These are phyloP conservation scores for Neopestalotiopsis sp. DNA, from an alignment of 2,329 filamentous ascomycete species.

Conservation along the genomic window DNA sequence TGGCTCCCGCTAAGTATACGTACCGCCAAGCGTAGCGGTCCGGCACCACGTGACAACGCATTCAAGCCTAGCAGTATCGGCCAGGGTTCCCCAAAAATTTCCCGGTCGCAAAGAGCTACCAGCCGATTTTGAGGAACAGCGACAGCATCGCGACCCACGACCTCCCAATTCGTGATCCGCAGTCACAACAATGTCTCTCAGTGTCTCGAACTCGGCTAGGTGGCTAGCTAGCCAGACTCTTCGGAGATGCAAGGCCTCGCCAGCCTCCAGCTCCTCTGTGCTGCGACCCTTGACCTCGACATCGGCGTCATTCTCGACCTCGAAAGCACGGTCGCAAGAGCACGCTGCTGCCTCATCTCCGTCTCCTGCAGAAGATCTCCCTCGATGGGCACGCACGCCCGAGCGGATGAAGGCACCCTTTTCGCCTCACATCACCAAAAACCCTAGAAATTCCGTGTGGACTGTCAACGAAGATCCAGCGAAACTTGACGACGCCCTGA, in stretches of 20 bases:
- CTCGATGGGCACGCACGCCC: conserved; percentile 76
- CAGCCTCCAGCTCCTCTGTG: conserved; percentile 18
- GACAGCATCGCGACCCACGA: conserved; percentile 6
- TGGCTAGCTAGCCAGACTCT: conserved; percentile 30
- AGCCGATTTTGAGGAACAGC: conserved; percentile 16
- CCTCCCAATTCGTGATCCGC: conserved; percentile 1
- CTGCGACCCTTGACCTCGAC: conserved; percentile 18
- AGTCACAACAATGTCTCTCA: conserved; percentile 38
- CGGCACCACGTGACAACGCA: conserved; percentile 20
- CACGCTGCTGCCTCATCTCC: conserved; percentile 7
- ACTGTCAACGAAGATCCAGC: conserved; percentile 76
- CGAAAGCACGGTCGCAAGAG: conserved; percentile 27
- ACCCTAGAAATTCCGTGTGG: conserved; percentile 60
- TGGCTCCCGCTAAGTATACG: no score
- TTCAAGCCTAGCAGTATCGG: neutral
- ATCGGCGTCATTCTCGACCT: conserved; percentile 25
- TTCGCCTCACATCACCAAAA: conserved; percentile 62
- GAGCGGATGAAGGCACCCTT: conserved; percentile 72
- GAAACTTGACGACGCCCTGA: conserved; percentile 78
- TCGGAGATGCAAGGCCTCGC: conserved; percentile 9
- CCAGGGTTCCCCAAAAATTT: conserved; percentile 21
- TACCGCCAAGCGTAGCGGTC: neutral
- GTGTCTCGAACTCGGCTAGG: conserved; percentile 36
- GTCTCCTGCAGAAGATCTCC: conserved; percentile 34
- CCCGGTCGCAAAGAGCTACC: conserved; percentile 17